Base-by-base conservation (phyloP, 2,329 filamentous ascomycete genomes). In the Colletotrichum siamense region DNA sequence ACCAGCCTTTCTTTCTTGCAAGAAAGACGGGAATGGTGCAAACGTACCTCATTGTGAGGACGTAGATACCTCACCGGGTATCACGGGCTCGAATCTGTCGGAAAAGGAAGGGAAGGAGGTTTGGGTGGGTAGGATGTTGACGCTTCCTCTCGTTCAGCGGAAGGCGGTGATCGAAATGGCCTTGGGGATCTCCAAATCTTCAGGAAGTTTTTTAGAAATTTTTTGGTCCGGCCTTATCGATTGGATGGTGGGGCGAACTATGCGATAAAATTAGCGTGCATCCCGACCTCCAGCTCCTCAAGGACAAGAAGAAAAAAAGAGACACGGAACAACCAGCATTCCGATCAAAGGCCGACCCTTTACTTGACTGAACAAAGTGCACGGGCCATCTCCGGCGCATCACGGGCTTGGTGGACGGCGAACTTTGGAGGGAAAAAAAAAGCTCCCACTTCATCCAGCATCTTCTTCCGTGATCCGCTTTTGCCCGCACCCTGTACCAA, bases 31-130 rank as follows among this genome's bases (percentile, higher is more conserved):
- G 6, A 18, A 5, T 22, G 52, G 13, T 55, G n/a, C 16, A 22
- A 36, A n/a, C 75, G 49, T 66, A 78, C 77, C 77, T 77, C 77
- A 78, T 78, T 65, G 68, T 64, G 77, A 75, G 64, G 59, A 52
- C 71, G 70, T 61, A 26, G 64, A 76, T 73, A 76, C 74, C 74
- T 73, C 36, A n/a, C 59, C 70, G 64, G 74, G 74, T 76, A 76
- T 74, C 70, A 76, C 70, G 70, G 32, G 49, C 12, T 62, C 16
- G 6, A 70, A 64, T 52, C n/a, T 52, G 44, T 64, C 73, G 72
- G 69, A 44, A 44, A 13, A 16, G 16, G 62, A 7, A 13, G n/a
- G 32, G 16, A 22, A 16, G 26, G 28, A 22, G 28, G 30, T 64
- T 69, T 71, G 52, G 67, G 22, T 22, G 59, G 24, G 39, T 32